phyloP scores from a whole-genome alignment of 352 stramenopile genomes.

The Phytophthora brassicae region DNA sequence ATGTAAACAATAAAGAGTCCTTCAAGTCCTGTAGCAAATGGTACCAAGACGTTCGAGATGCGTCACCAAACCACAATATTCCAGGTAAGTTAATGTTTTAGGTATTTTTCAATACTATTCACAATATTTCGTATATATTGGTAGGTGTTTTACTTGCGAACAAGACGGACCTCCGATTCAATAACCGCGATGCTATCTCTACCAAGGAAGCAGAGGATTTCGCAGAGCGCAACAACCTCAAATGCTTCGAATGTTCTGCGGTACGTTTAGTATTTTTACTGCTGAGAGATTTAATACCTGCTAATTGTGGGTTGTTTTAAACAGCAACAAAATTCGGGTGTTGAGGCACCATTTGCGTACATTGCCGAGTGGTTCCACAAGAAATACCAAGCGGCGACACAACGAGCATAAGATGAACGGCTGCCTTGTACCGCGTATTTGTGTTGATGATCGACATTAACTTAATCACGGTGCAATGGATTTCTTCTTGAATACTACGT shows the following conservation, averaged over 20 bases:
- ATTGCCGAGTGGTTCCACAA: conserved; percentile 86
- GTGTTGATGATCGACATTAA: too few species aligned
- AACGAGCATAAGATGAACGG: conserved; percentile 58
- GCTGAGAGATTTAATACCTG: not conserved
- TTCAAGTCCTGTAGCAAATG: conserved; percentile 85
- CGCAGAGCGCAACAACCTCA: conserved; percentile 73
- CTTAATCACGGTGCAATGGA: too few species aligned
- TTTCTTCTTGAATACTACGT: too few species aligned
- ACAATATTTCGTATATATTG: not conserved
- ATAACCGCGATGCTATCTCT: conserved; percentile 73
- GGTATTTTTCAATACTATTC: too few species aligned
- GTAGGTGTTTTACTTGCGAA: conserved; percentile 73
- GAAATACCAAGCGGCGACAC: conserved; percentile 73
- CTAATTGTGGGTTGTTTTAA: not conserved
- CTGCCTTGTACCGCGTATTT: too few species aligned
- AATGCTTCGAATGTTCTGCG: conserved; percentile 83
- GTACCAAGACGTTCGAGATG: conserved; percentile 78
- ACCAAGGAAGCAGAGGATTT: conserved; percentile 74
- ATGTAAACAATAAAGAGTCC: conserved; percentile 87
- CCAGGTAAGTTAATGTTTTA: too few species aligned
- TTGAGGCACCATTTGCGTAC: conserved; percentile 76
- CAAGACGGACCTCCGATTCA: conserved; percentile 78
- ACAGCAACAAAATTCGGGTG: conserved; percentile 73
- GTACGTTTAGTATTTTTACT: conserved; percentile 31
- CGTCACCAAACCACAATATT: conserved; percentile 77